Base-by-base conservation (phyloP, 352 stramenopile species). In the Proteromonas lacertae region DNA sequence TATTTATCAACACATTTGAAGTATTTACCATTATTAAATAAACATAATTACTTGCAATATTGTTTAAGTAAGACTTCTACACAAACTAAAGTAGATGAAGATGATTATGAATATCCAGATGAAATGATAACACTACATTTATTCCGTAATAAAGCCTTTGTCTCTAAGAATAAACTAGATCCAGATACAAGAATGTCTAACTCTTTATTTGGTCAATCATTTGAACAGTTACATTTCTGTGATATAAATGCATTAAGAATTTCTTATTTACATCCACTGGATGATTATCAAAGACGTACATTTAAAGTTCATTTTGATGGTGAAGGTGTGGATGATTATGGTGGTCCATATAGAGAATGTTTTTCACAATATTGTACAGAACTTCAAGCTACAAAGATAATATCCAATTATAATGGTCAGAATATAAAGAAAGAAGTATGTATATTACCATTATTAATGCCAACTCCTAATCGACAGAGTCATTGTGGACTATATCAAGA, bases 251-350 rank as follows among this genome's bases (percentile, higher is more conserved):
- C 41, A 19, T 37, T 56, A 20, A 23, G 48, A 29, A n/a, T 42
- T 16, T 39, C 38, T 17, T 56, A 44, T 20, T 31, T 56, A 16
- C 48, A 56, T 35, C 52, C 52, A 36, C 42, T 48, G 29, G 81
- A 96, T 41, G 82, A 77, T 21, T 78, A 79, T 4, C 86, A 98
- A 52, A 72, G 83, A 30, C 63, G 86, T 34, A 77, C 78, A 33
- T 98, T 96, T 50, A 94, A 94, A 53, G 79, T 96, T n/a, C 94
- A 93, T 45, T 82, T 96, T 32, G 57, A 92, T 30, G 77, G 78
- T 38, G 81, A 96, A 53, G 80, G 81, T 32, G 83, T 93, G 20
- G 92, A 94, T 51, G 83, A 96, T 55, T 90, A 96, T 38, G 86
- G 80, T 35, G 83, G 83, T 2, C 83, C 83, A 12, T 94, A 94